Base-by-base conservation (phyloP, 768 basidiomycete genomes). In the Boletellus ananiceps region DNA sequence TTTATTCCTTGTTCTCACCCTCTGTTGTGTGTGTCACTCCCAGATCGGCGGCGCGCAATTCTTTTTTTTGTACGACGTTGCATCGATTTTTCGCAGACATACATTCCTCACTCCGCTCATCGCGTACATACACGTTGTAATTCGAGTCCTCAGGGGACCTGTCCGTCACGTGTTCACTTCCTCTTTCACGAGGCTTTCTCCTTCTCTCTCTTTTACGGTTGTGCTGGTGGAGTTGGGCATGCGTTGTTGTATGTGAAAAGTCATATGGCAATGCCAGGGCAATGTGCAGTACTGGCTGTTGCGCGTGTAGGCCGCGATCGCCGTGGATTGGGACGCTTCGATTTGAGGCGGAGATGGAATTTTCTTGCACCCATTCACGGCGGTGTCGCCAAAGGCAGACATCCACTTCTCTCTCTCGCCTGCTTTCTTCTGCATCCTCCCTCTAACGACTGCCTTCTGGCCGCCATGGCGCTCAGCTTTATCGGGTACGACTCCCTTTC, bases 381-480 rank as follows among this genome's bases (percentile, higher is more conserved):
- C 52, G 44, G 47, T 40, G 51, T 51, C 47, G 41, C 47, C 47
- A 52, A 56, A 46, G 54, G 14, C 45, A 48, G 40, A 8, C 43
- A 35, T 27, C 46, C 34, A 48, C 50, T 31, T 33, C 47, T 58
- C 57, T 25, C 57, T 61, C 62, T 62, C 56, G 56, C 51, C 51
- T 45, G 27, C 43, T 40, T 27, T 18, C 46, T 32, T 50, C 39
- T 11, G 29, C 29, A 3, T 29, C 7, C 29, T 29, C 8, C 8
- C 29, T 27, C 27, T 4, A 27, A 11, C 29, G 29, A 6, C 11
- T 29, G 40, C 50, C 57, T 56, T 37, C 47, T 19, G 34, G 47
- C 50, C 40, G 69, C 56, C 59, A 86, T 86, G 84, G 83, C 86
- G 56, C 76, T 79, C 52, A 86, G 81, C 72, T 88, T 86, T 62